Evolutionary conservation across 2,329 filamentous ascomycete species (phyloP), one percentile per base, ranked within the genome.

Genomic region (Aspergillus felis): DNA sequence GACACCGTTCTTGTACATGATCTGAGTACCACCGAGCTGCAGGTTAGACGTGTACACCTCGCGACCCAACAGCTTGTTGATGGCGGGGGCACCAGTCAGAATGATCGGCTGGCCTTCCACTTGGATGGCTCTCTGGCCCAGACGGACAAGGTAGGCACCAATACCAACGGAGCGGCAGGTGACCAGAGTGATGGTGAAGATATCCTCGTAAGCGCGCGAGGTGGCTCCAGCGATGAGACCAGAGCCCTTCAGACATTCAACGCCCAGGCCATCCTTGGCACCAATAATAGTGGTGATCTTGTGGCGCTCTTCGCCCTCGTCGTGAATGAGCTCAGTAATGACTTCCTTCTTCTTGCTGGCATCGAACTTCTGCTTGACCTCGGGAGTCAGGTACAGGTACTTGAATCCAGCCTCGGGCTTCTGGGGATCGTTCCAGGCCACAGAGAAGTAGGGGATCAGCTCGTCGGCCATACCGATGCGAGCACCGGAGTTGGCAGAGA

Each of bases 1-100:
- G 46, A 99, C 94, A 86, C 94, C 94, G 75, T 99, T 99, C 81
- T 91, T 92, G 86, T 99, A 97, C 94, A 99, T 99, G 84, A 99
- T 99, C 79, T 99, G 94, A n/a, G 94, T 99, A 68, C 94, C 94
- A 87, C 94, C 94, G 64, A 99, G 91, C 82, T 99, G 94, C 72
- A 99, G 80, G 84, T 99, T 99, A 60, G 94, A 97, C 25, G 94
- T 97, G 81, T 99, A 99, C 29, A 99, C 93, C 78, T 99, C 94
- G 67, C 95, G 92, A 70, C 94, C 94, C 60, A 99, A 87, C 69
- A 99, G 83, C 81, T 97, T 99, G 86, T 99, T 99, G 75, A 99
- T 89, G 58, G 94, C 94, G 64, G 91, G 91, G 51, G 94, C 94
- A 84, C 94, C 94, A 69, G 94, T 99, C 62, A 99, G 86, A 71